Evolutionary conservation across 768 basidiomycete genomes (phyloP).

Genomic region (Sistotremastrum niveocremeum): DNA sequence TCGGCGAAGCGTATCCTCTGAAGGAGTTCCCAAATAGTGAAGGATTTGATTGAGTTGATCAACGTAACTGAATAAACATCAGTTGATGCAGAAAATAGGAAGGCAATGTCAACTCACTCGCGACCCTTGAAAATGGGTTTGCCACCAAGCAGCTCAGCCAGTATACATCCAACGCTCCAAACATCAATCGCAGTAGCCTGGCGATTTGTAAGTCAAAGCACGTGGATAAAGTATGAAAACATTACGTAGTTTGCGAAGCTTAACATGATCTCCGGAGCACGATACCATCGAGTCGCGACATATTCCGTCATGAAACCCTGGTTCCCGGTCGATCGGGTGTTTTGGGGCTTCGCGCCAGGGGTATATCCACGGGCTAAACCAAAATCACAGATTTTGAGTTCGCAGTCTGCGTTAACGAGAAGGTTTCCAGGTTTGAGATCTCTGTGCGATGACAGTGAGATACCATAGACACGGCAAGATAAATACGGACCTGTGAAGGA

Average conservation of each 20-base stretch:
- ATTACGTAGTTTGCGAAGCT: slow-evolving; percentile 86
- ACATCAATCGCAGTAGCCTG: slow-evolving; percentile 88
- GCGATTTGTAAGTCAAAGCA: slow-evolving; percentile 6
- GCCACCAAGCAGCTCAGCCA: slow-evolving; percentile 84
- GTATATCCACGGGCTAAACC: slow-evolving; percentile 92
- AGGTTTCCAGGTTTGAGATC: slow-evolving; percentile 93
- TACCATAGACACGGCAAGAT: too few relatives aligned
- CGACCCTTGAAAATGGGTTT: slow-evolving; percentile 96
- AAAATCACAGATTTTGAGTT: slow-evolving; percentile 98
- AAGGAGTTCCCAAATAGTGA: slow-evolving; percentile 95
- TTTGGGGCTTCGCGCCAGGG: slow-evolving; percentile 52
- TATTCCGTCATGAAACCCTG: slow-evolving; percentile 99
- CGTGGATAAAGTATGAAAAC: not conserved
- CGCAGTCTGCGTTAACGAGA: slow-evolving; percentile 96
- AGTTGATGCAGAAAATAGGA: slow-evolving; percentile 1
- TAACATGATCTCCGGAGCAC: slow-evolving; percentile 98
- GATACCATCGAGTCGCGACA: slow-evolving; percentile 97
- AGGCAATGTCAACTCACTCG: slow-evolving; percentile 46
- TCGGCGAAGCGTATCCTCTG: slow-evolving; percentile 89
- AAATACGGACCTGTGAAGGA: slow-evolving; percentile 27
- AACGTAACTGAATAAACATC: slow-evolving; percentile 54
- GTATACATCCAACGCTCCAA: slow-evolving; percentile 93
- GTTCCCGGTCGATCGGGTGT: slow-evolving; percentile 58
- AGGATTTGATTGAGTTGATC: slow-evolving; percentile 98
- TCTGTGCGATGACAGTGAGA: slow-evolving; percentile 35